Evolutionary conservation across 345 rosid genomes (phyloP).

Genomic region (Erucastrum elatum): DNA sequence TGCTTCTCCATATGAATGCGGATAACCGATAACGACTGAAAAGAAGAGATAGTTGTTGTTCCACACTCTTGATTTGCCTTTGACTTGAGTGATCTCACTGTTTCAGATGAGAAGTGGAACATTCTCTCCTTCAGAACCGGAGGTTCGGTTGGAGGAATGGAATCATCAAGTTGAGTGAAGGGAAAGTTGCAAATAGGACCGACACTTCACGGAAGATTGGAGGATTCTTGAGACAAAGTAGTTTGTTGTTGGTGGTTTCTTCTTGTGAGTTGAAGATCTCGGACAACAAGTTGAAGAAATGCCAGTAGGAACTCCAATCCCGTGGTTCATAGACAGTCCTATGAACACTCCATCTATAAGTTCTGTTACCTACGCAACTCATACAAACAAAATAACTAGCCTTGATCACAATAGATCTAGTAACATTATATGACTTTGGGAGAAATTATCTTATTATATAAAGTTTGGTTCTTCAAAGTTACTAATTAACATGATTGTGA

Average conservation of each 20-base stretch:
- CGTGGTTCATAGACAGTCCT: slow-evolving; percentile 66
- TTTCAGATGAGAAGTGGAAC: slow-evolving; percentile 62
- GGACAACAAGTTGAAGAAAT: slow-evolving; percentile 65
- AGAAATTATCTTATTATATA: too few relatives aligned
- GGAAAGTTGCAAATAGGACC: slow-evolving; percentile 50
- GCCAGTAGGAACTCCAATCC: slow-evolving; percentile 75
- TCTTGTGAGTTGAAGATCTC: slow-evolving; percentile 55
- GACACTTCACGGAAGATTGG: slow-evolving; percentile 50
- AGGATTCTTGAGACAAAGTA: slow-evolving; percentile 44
- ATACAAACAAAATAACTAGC: background rate
- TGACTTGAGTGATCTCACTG: slow-evolving; percentile 50
- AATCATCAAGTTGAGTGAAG: slow-evolving; percentile 36
- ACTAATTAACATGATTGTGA: too few relatives aligned
- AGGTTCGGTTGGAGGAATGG: slow-evolving; percentile 35
- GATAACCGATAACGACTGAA: slow-evolving; percentile 52
- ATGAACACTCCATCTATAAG: slow-evolving; percentile 68
- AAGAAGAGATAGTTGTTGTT: slow-evolving; percentile 59
- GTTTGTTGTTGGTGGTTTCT: background rate
- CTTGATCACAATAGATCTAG: too few relatives aligned
- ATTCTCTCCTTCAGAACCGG: slow-evolving; percentile 52
- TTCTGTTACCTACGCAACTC: slow-evolving; percentile 46
- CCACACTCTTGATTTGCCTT: slow-evolving; percentile 58
- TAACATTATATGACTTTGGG: too few relatives aligned
- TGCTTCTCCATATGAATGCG: slow-evolving; percentile 56
- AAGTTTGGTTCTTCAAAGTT: too few relatives aligned